Evolutionary conservation across 768 basidiomycete species (phyloP), one percentile per base, ranked within the genome.

Genomic region (Russula sp.): DNA sequence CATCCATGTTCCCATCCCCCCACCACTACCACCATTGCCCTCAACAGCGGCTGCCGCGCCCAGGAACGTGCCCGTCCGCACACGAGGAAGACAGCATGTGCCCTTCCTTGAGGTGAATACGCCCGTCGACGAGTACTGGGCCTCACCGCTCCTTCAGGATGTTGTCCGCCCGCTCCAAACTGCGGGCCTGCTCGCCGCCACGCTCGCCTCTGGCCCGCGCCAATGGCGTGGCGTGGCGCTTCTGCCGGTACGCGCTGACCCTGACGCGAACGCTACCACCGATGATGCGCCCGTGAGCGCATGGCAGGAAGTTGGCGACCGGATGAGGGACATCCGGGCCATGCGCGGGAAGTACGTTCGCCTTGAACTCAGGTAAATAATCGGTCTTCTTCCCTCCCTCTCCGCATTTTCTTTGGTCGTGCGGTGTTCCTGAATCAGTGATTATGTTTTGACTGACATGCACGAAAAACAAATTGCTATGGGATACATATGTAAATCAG

Each of bases 211-310:
- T 2, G 74, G 74, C 7, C 46, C 69, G 0, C 71, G 68, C 7
- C 75, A 73, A 58, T 87, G 83, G 83, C 71, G 76, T 32, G 85
- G 86, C 14, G 65, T 87, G 7, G 69, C 81, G 6, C 74, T 81
- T 9, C 55, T 84, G 45, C 84, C 84, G 2, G 69, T 72, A 49
- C 67, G 68, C 47, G 63, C 32, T n/a, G 3, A 32, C 18, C 22
- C 18, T 25, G 22, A 51, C 36, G 1, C 22, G 14, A 22, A 29
- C 11, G 18, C 38, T 13, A 8, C 29, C 13, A 7, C 36, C 7
- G n/a, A 29, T 47, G 7, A 13, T 29, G 11, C 34, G 14, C 32
- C 7, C 20, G 59, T 65, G 22, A 69, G 65, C 14, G 20, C 47
- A 7, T 76, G 75, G 75, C 73, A 70, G 54, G 63, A 68, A 10